These are phyloP conservation scores for Rhododendron williamsianum DNA, from an alignment of 148 eudicot species.

Conservation along the genomic window DNA sequence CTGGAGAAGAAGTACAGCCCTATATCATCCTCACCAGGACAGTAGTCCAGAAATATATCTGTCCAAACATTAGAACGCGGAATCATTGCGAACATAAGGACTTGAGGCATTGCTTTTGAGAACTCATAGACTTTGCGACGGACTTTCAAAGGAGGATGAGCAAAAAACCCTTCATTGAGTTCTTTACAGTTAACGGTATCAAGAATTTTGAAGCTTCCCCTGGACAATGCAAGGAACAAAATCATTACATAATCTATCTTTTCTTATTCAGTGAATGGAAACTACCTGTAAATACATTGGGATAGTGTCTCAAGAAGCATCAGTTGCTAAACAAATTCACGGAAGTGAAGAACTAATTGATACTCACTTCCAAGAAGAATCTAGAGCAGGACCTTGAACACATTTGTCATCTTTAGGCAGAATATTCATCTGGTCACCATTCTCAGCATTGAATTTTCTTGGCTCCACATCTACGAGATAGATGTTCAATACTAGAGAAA, in stretches of 20 bases:
- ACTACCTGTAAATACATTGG: background rate
- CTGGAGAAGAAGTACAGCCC: constrained; percentile 58
- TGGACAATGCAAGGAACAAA: constrained; percentile 25
- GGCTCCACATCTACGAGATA: constrained; percentile 14
- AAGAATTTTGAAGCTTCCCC: constrained; percentile 55
- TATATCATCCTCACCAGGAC: constrained; percentile 50
- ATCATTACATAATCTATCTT: background rate
- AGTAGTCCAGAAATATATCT: constrained; percentile 35
- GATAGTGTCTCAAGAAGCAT: background rate
- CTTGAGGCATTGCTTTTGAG: constrained; percentile 46
- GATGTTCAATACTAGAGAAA: background rate
- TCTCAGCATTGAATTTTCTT: constrained; percentile 8
- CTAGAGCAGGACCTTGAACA: constrained; percentile 41
- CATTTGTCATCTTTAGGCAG: constrained; percentile 15
- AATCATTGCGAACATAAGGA: constrained; percentile 40
- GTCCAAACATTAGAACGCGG: constrained; percentile 30
- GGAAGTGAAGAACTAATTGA: background rate
- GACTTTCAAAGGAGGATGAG: constrained; percentile 50
- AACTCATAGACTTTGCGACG: constrained; percentile 33
- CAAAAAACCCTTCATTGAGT: constrained; percentile 33
- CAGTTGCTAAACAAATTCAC: background rate
- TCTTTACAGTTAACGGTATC: constrained; percentile 3
- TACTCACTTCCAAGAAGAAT: constrained; percentile 65
- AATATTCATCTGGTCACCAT: constrained; percentile 4
- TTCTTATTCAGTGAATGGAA: background rate